These are phyloP conservation scores for Vigna trinervia DNA, from an alignment of 306 rosid genomes.

Conservation along the genomic window DNA sequence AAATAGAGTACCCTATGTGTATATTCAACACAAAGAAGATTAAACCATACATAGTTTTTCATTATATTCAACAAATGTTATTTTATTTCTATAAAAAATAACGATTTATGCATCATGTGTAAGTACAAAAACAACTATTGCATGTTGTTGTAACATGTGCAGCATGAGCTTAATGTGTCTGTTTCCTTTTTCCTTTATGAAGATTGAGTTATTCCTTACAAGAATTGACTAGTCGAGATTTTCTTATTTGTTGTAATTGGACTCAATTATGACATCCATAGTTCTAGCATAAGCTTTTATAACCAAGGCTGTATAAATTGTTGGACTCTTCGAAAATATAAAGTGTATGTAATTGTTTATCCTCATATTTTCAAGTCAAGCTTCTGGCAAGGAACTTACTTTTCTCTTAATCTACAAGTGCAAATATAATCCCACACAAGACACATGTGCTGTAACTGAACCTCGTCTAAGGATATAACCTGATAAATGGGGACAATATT, in stretches of 20 bases:
- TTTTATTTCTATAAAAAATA: neutral
- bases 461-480: constrained; percentile 74
- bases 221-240: neutral
- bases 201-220: neutral
- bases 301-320: neutral
- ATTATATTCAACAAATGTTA: neutral
- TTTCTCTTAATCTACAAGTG: constrained; percentile 75
- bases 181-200: neutral
- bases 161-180: neutral
- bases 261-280: neutral
- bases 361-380: neutral
- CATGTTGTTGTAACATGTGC: neutral
- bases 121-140: constrained; percentile 10
- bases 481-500: constrained; percentile 43
- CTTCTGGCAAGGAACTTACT: constrained; percentile 56
- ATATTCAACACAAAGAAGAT: too few relatives aligned
- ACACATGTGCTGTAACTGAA: constrained; percentile 78
- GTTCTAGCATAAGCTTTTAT: neutral
- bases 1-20: too few relatives aligned
- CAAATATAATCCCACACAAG: constrained; percentile 75
- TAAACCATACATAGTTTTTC: too few relatives aligned
- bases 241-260: neutral
- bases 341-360: neutral
- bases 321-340: neutral
- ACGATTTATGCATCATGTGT: neutral